These are phyloP conservation scores for Ustilago esculenta DNA, from an alignment of 1,284 basidiomycete species.

Conservation along the genomic window DNA sequence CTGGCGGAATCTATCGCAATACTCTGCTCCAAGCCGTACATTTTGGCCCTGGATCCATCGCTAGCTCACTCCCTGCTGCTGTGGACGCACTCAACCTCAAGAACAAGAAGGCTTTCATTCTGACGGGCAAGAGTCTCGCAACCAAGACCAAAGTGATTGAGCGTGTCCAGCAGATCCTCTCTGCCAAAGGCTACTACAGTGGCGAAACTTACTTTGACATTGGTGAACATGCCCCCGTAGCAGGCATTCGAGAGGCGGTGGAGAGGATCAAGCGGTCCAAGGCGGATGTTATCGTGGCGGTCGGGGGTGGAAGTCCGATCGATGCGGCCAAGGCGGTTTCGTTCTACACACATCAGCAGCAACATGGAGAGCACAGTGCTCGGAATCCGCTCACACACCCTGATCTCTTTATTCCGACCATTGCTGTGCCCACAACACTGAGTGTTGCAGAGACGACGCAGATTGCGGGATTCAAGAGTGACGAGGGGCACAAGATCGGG, in stretches of 20 bases:
- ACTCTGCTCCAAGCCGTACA: slow-evolving; percentile 41
- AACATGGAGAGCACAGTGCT: slow-evolving; percentile 28
- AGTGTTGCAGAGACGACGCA: slow-evolving; percentile 77
- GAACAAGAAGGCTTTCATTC: slow-evolving; percentile 46
- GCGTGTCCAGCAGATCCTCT: slow-evolving; percentile 28
- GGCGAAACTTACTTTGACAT: slow-evolving; percentile 76
- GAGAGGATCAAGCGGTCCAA: slow-evolving; percentile 72
- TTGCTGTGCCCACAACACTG: slow-evolving; percentile 82
- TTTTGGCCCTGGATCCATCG: slow-evolving; percentile 37
- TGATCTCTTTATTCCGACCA: slow-evolving; percentile 66
- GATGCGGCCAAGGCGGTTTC: slow-evolving; percentile 72
- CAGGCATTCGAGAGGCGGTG: slow-evolving; percentile 73
- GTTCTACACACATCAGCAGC: slow-evolving; percentile 37
- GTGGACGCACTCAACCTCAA: slow-evolving; percentile 33
- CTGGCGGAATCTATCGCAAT: slow-evolving; percentile 40
- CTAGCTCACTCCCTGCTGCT: slow-evolving; percentile 22
- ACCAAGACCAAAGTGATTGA: slow-evolving; percentile 53
- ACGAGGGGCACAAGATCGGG: slow-evolving; percentile 75
- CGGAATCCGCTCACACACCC: slow-evolving; percentile 12
- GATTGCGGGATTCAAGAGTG: slow-evolving; percentile 79
- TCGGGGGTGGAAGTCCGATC: slow-evolving; percentile 82
- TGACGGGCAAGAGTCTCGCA: slow-evolving; percentile 50
- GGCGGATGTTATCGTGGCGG: slow-evolving; percentile 73
- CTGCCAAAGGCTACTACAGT: slow-evolving; percentile 25
- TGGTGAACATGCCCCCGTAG: slow-evolving; percentile 79